Evolutionary conservation across 306 rosid species (phyloP).

Genomic region (Dicorynia guianensis): DNA sequence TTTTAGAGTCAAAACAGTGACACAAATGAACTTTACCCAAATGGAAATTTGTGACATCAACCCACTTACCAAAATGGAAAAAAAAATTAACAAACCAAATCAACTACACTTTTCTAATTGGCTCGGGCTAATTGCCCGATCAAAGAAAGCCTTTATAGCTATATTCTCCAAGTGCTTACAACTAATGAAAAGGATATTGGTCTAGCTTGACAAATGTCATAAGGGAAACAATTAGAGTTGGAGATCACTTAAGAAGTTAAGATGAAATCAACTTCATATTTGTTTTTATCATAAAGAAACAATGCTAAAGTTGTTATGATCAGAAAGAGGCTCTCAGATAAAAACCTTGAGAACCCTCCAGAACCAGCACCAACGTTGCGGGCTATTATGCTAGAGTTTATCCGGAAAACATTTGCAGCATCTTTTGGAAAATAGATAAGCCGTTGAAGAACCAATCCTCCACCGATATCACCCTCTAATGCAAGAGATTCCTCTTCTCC

Average conservation of each 20-base stretch:
- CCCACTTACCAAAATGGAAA: too few relatives aligned
- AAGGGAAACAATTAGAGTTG: constrained; percentile 5
- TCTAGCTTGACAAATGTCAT: not conserved
- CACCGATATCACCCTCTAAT: constrained; percentile 89
- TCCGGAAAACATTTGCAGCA: constrained; percentile 51
- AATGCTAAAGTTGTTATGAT: constrained; percentile 22
- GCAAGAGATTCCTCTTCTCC: constrained; percentile 73
- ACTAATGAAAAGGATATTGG: not conserved
- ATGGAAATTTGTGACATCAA: too few relatives aligned
- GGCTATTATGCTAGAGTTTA: constrained; percentile 82
- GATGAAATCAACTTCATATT: not conserved
- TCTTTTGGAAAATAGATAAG: constrained; percentile 65
- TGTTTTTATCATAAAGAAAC: constrained; percentile 6
- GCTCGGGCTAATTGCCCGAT: not conserved
- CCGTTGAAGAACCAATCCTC: constrained; percentile 82
- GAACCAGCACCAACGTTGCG: constrained; percentile 91
- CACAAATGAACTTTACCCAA: not conserved
- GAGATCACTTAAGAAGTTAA: not conserved
- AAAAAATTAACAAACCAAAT: constrained; percentile 16
- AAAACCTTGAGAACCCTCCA: constrained; percentile 94
- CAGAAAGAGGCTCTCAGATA: constrained; percentile 30
- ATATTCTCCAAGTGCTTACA: not conserved
- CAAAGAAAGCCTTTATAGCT: not conserved
- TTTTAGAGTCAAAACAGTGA: not conserved
- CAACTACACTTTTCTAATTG: constrained; percentile 29